phyloP scores from a whole-genome alignment of 2,329 filamentous ascomycete genomes.

The Fusarium keratoplasticum region DNA sequence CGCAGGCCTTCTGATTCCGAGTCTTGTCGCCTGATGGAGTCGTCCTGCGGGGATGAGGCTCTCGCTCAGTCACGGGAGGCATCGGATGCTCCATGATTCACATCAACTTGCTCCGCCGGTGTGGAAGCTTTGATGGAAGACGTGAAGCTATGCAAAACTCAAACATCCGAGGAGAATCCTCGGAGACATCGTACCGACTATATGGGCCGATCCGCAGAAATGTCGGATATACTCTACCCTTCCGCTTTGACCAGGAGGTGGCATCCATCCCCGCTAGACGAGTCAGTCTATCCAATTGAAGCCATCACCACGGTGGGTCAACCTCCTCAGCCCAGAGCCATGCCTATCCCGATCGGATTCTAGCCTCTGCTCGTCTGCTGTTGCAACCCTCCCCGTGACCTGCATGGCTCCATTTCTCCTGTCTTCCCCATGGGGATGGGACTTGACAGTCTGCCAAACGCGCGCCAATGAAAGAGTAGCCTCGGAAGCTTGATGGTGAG shows the following conservation, averaged over 20 bases:
- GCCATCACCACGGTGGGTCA: background rate
- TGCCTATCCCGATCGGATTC: conserved; percentile 1
- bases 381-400: background rate
- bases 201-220: conserved; percentile 34
- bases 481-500: background rate
- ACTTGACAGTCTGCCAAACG: background rate
- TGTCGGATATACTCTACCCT: conserved; percentile 29
- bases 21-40: conserved; percentile 2
- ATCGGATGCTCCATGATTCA: conserved; percentile 4
- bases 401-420: conserved; percentile 1
- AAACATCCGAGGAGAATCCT: conserved; percentile 37
- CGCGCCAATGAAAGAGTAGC: background rate
- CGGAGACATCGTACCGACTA: conserved; percentile 17
- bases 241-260: background rate
- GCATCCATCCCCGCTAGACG: background rate
- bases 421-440: conserved; percentile 34
- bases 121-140: background rate
- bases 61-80: background rate
- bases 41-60: background rate
- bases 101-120: background rate
- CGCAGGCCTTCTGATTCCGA: conserved; percentile 39
- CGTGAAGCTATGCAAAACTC: background rate
- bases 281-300: conserved; percentile 11
- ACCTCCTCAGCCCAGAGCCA: background rate
- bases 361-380: conserved; percentile 1